Base-by-base conservation (phyloP, 2,329 filamentous ascomycete species). In the Aspergillus ruber region DNA sequence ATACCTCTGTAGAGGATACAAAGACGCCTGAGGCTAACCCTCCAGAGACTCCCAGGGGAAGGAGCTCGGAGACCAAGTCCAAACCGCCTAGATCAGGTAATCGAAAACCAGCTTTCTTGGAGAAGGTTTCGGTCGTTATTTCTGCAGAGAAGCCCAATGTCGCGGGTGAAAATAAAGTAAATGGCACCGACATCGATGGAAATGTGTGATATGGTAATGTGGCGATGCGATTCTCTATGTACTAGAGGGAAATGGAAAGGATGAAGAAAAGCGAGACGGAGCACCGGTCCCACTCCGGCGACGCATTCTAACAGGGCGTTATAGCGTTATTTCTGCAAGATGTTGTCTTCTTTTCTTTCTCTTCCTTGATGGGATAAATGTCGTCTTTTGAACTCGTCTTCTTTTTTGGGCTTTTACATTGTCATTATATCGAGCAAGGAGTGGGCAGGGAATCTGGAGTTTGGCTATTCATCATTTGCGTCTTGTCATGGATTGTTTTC, bases 141-240 rank as follows among this genome's bases (percentile, higher is more conserved):
- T 53, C 62, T 9, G 59, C 57, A 12, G 60, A 62, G n/a, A 50
- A 55, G 32, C 47, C 48, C 9, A 56, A 56, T 3, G 45, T 51
- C 10, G 45, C 56, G 39, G 44, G 41, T 4, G 51, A 50, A 6
- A 44, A 40, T 18, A 49, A 54, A 20, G 46, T 52, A 6, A 59
- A 62, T 36, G 62, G 58, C 6, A 54, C 52, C 12, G 63, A 65
- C 41, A 56, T 57, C 3, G 63, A 65, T 38, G 55, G 55, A 1
- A 61, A 65, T 46, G 55, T 54, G 51, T 21, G 60, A 61, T 44
- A 50, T 57, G 32, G 58, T 62, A 41, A 65, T 65, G 63, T 58
- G 61, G 45, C 54, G 55, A 53, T 65, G 51, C 29, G 4, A 35
- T 17, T 36, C 17, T 2, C n/a, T 36, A 9, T 18, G n/a, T 36